phyloP scores from a whole-genome alignment of 2,329 filamentous ascomycete genomes.

The Fusarium sp. region DNA sequence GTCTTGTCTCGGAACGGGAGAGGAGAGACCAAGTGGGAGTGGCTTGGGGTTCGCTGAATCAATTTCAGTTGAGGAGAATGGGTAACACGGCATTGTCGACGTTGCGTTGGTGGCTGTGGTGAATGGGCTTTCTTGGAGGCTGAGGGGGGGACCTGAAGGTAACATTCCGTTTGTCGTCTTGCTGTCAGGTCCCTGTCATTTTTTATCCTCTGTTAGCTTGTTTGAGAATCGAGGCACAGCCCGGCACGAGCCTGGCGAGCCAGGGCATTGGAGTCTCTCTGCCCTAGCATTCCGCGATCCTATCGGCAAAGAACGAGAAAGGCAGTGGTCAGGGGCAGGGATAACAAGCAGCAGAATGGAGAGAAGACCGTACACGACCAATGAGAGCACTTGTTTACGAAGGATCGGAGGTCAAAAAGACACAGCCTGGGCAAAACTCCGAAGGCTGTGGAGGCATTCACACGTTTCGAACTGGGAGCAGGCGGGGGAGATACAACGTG shows the following conservation, averaged over 20 bases:
- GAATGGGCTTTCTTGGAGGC: not conserved
- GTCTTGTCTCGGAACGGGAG: conserved; percentile 28
- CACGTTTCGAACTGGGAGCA: not conserved
- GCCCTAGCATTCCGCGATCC: not conserved
- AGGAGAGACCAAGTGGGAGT: not conserved
- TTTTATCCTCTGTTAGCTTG: not conserved
- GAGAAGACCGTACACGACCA: not conserved
- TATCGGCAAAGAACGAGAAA: not conserved
- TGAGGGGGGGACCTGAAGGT: not conserved
- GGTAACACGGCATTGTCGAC: not conserved
- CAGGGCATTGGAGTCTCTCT: not conserved
- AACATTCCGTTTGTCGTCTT: too few species aligned
- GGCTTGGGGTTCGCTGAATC: conserved; percentile 18
- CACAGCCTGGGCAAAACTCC: not conserved
- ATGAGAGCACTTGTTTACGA: not conserved
- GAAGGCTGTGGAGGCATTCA: conserved; percentile 6
- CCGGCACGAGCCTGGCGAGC: not conserved
- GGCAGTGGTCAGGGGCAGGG: not conserved
- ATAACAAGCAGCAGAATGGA: not conserved
- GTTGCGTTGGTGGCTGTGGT: not conserved
- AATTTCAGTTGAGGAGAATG: conserved; percentile 23
- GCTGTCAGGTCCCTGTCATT: not conserved
- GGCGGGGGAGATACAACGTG: not conserved
- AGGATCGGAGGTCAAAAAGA: not conserved
- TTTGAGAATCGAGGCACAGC: not conserved